These are phyloP conservation scores for Colletotrichum agaves DNA, from an alignment of 2,329 filamentous ascomycete genomes.

Conservation along the genomic window DNA sequence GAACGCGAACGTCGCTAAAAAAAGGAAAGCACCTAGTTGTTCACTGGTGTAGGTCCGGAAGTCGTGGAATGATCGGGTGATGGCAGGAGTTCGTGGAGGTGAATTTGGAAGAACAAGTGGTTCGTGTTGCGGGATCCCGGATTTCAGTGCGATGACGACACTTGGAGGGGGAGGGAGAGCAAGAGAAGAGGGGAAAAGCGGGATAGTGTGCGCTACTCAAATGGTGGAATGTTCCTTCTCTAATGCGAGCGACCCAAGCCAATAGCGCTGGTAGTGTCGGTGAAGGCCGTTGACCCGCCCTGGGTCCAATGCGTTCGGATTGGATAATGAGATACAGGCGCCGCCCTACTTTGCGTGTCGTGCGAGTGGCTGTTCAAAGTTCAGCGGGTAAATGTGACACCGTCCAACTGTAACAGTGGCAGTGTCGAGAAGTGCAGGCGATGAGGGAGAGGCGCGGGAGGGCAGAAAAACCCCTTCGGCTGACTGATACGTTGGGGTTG, in stretches of 20 bases:
- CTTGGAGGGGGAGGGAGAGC: conserved; percentile 7
- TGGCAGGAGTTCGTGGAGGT: conserved; percentile 22
- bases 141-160: conserved; percentile 36
- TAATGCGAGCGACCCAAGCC: conserved; percentile 17
- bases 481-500: conserved; percentile 14
- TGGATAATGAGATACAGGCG: conserved; percentile 31
- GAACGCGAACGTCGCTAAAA: conserved; percentile 5
- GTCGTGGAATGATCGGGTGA: conserved; percentile 27
- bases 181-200: conserved; percentile 34
- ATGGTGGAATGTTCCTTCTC: conserved; percentile 25
- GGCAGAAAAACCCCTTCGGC: background rate
- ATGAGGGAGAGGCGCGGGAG: background rate
- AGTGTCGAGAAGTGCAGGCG: conserved; percentile 12
- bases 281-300: conserved; percentile 36
- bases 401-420: conserved; percentile 13
- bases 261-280: conserved; percentile 35
- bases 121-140: conserved; percentile 25
- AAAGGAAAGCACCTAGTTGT: background rate
- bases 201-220: conserved; percentile 10
- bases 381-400: conserved; percentile 17
- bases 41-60: background rate
- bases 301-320: conserved; percentile 25
- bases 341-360: conserved; percentile 29
- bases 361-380: conserved; percentile 23
- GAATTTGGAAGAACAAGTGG: conserved; percentile 13